phyloP scores from a whole-genome alignment of 345 rosid species.

The Melaleuca alternifolia region DNA sequence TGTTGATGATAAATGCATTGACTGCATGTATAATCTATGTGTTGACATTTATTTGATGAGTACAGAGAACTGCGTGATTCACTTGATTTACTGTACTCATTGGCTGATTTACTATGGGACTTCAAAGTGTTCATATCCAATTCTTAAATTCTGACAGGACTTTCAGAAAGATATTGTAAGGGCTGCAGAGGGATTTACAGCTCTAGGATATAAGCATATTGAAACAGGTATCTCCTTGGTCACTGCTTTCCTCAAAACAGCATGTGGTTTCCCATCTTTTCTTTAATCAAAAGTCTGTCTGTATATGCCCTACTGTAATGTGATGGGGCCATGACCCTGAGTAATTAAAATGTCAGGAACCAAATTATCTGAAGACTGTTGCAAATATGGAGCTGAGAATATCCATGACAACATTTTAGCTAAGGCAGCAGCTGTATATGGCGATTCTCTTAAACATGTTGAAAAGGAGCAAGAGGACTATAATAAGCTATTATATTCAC shows the following conservation, averaged over 20 bases:
- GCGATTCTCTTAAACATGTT: slow-evolving; percentile 82
- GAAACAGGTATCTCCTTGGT: slow-evolving; percentile 59
- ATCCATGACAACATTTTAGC: slow-evolving; percentile 69
- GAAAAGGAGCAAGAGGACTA: slow-evolving; percentile 91
- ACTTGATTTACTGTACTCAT: not conserved
- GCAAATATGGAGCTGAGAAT: slow-evolving; percentile 78
- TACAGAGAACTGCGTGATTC: not conserved
- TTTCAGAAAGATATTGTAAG: slow-evolving; percentile 74
- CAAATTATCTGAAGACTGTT: slow-evolving; percentile 80
- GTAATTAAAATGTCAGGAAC: slow-evolving; percentile 38
- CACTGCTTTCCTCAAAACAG: not conserved
- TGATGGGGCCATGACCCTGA: not conserved
- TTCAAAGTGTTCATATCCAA: not conserved
- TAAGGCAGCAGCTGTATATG: slow-evolving; percentile 85
- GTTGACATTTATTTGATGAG: not conserved
- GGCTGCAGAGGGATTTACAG: slow-evolving; percentile 69
- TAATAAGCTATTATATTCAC: slow-evolving; percentile 55
- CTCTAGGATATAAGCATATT: slow-evolving; percentile 69
- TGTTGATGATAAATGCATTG: not conserved
- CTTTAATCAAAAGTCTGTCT: not conserved
- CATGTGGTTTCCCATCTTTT: not conserved
- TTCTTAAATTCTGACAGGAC: slow-evolving; percentile 39
- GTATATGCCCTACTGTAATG: not conserved
- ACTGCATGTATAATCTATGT: not conserved
- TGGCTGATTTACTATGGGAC: not conserved